phyloP scores from a whole-genome alignment of 2,329 filamentous ascomycete species.

The Fusarium beomiforme region DNA sequence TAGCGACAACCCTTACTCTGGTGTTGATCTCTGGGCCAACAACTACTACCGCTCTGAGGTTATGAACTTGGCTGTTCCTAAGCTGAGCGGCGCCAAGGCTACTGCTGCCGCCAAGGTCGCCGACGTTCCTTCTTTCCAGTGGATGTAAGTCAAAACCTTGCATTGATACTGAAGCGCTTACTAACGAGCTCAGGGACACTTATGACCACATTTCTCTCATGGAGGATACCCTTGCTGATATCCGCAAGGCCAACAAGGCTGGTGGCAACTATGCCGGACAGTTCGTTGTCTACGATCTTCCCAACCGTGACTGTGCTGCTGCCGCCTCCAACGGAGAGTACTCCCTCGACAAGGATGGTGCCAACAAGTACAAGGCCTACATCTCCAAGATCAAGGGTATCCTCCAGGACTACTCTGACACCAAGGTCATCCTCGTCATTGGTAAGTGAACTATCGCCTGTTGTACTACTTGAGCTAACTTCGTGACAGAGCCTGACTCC shows the following conservation, averaged over 20 bases:
- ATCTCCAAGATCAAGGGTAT: conserved; percentile 60
- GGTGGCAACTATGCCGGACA: conserved; percentile 56
- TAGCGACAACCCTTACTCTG: conserved; percentile 64
- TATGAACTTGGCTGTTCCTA: conserved; percentile 67
- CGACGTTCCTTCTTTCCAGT: conserved; percentile 63
- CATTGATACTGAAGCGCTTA: accelerated
- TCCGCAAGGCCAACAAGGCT: conserved; percentile 51
- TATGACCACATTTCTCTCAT: conserved; percentile 60
- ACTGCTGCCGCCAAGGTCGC: conserved; percentile 62
- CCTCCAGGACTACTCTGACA: conserved; percentile 55
- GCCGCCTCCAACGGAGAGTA: conserved; percentile 67
- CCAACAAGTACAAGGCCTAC: conserved; percentile 65
- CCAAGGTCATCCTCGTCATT: conserved; percentile 57
- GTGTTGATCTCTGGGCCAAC: conserved; percentile 63
- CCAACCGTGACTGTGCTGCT: conserved; percentile 67
- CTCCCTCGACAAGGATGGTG: conserved; percentile 59
- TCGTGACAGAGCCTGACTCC: conserved; percentile 61
- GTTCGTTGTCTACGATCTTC: conserved; percentile 67
- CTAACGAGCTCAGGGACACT: conserved; percentile 55
- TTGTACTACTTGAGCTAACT: background rate
- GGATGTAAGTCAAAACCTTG: conserved; percentile 52
- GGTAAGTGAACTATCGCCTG: conserved; percentile 37
- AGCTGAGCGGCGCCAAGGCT: conserved; percentile 64
- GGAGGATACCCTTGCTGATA: conserved; percentile 56
- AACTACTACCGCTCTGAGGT: conserved; percentile 66